These are phyloP conservation scores for Tetracladium setigerum DNA, from an alignment of 495 filamentous ascomycete genomes.

Conservation along the genomic window DNA sequence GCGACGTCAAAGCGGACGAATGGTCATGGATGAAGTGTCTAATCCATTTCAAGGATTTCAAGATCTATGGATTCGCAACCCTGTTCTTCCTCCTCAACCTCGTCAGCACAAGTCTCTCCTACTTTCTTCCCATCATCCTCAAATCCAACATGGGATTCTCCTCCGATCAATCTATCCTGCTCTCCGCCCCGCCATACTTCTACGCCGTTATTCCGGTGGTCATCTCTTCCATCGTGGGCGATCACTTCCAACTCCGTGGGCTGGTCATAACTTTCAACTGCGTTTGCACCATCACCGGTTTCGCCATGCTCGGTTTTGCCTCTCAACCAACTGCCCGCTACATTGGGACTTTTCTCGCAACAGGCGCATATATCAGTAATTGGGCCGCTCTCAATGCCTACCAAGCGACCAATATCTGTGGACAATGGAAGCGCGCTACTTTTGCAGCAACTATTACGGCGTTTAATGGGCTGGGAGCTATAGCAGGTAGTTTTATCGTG, in stretches of 20 bases:
- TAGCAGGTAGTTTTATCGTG: slow-evolving; percentile 72
- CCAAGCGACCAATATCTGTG: slow-evolving; percentile 62
- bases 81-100: slow-evolving; percentile 71
- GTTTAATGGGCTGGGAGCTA: slow-evolving; percentile 67
- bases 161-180: slow-evolving; percentile 55
- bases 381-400: slow-evolving; percentile 74
- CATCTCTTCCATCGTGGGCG: slow-evolving; percentile 59
- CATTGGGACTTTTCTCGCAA: slow-evolving; percentile 66
- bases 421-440: slow-evolving; percentile 71
- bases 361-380: slow-evolving; percentile 71
- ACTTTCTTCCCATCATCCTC: slow-evolving; percentile 67
- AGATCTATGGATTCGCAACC: slow-evolving; percentile 65
- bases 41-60: slow-evolving; percentile 54
- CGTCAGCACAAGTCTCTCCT: slow-evolving; percentile 59
- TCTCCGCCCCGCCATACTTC: slow-evolving; percentile 72
- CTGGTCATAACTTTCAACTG: slow-evolving; percentile 70
- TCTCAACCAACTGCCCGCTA: slow-evolving; percentile 62
- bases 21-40: slow-evolving; percentile 55
- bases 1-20: slow-evolving; percentile 52
- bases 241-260: slow-evolving; percentile 55
- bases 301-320: slow-evolving; percentile 67
- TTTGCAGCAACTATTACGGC: slow-evolving; percentile 62
- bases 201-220: slow-evolving; percentile 66
- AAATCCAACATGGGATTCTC: slow-evolving; percentile 66
- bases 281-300: slow-evolving; percentile 60